Evolutionary conservation across 805 yeast genomes (phyloP), one percentile per base, ranked within the genome.

Genomic region (Candida boleticola): DNA sequence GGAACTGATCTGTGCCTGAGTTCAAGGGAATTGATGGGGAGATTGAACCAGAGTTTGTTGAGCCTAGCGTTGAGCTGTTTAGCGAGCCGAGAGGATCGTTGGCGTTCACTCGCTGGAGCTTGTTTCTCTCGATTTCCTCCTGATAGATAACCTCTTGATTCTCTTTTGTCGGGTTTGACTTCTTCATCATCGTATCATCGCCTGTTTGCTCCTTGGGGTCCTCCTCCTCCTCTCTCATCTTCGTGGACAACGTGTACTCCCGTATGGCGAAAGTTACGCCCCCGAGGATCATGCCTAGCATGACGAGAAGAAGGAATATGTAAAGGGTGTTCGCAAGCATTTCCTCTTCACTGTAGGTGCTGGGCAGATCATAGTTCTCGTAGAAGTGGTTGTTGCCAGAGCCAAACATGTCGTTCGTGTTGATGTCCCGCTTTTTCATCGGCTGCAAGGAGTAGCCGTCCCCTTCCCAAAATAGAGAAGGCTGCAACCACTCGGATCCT

Each of bases 321-420:
- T 60, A 60, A 3, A 56, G 45, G 3, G 60, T 49, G 39, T 58
- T 60, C 11, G 64, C 52, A 4, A 62, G 38, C 19, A 59, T 37
- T n/a, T 52, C 57, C 17, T 50, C 49, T 25, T 57, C 50, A 3
- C 49, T 32, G 36, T 40, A 34, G 19, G 21, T 14, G 10, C 25
- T 17, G 20, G 14, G n/a, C 10, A 32, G 16, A 22, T 20, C 31
- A 20, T 4, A 35, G 29, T 23, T 7, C 10, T 23, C 27, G n/a
- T n/a, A n/a, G n/a, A n/a, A n/a, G n/a, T n/a, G n/a, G n/a, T n/a
- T n/a, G n/a, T n/a, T n/a, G n/a, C 31, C 13, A 5, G 45, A n/a
- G 41, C 32, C 13, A 18, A 17, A 16, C 35, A 31, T 17, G 6
- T 31, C 35, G 18, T 31, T 18, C 22, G 50, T 22, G 47, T 54